Evolutionary conservation across 2,329 filamentous ascomycete species (phyloP), one percentile per base, ranked within the genome.

Genomic region (Cordyceps pruinosa): DNA sequence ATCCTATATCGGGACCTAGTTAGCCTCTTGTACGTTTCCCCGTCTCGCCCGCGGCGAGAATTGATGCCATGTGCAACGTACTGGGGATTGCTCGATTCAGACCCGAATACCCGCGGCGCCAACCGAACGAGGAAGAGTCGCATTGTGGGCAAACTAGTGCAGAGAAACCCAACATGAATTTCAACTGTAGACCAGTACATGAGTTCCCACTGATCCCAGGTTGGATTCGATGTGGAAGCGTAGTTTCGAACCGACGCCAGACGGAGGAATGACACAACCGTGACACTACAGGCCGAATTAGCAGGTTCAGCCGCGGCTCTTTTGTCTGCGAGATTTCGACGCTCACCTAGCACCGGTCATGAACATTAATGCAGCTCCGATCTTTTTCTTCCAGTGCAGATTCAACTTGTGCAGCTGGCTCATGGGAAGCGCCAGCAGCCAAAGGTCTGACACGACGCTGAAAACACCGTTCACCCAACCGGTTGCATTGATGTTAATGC

Each of bases 381-480:
- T 35, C 63, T 75, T 77, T 65, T 76, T 76, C 64, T 73, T 73
- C 63, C 68, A 71, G 37, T 70, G 68, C 10, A 77, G 61, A 5
- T 71, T 65, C 15, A 78, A 63, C 4, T 66, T 59, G 5, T 68
- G 58, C 2, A 79, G 48, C 30, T 74, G 70, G 30, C 69, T 70
- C 5, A 78, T 64, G 1, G 79, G 77, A 4, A 82, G 66, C 0
- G 68, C 69, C 39, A 81, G 65, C 58, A 81, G 75, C 66, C 72
- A 73, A 3, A 79, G 2, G 57, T 82, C 79, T 23, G 77, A 68
- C 0, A 66, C 66, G 47, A 81, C 79, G 52, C 73, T 76, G 45
- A 77, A 70, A 1, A 64, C 71, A 1, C 76, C 77, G 30, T 76
- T 75, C 5, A 73, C 69, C 76, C 76, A 82, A 1, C 67, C 73